Base-by-base conservation (phyloP, 2,329 filamentous ascomycete species). In the Cladosporium colombiae region DNA sequence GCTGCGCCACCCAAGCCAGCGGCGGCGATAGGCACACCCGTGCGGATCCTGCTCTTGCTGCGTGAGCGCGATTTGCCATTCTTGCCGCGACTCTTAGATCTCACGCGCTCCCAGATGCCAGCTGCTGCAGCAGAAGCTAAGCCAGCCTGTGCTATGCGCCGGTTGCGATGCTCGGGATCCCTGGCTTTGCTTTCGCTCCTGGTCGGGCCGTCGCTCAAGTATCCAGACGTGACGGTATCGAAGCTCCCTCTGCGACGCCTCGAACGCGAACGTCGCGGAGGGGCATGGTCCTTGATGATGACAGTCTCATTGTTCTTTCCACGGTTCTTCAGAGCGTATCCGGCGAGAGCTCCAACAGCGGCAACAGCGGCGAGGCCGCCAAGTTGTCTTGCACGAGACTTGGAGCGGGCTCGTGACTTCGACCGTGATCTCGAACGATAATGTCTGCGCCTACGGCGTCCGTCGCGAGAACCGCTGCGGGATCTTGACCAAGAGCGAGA, bases 1-100 rank as follows among this genome's bases (percentile, higher is more conserved):
- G 86, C 87, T 49, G 87, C 87, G 69, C 85, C 86, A 55, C 85
- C 84, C 16, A 88, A 77, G 58, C 87, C 87, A 62, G 86, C 85
- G 49, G 85, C 86, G 70, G 85, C 83, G 63, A 89, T 84, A 1
- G 87, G 87, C 6, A 86, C 79, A 57, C 85, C 86, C 68, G 84
- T 79, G 66, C 84, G 80, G 44, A 88, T 66, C 31, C 84, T 81
- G 71, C 85, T 88, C 65, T 80, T 82, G 49, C 84, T 86, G 33
- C 84, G 82, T 62, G 78, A 78, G 21, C 71, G 70, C 23, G 69
- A 68, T 27, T 73, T 70, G 49, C 82, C 79, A 27, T 79, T 79
- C 27, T 59, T 59, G 46, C 83, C 82, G 58, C 85, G 83, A 49
- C 86, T 89, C 67, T 82, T 85, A 76, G 83, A 88, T 61, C 86